Base-by-base conservation (phyloP, 805 yeast species). In the Cyberlindnera mycetangii region DNA sequence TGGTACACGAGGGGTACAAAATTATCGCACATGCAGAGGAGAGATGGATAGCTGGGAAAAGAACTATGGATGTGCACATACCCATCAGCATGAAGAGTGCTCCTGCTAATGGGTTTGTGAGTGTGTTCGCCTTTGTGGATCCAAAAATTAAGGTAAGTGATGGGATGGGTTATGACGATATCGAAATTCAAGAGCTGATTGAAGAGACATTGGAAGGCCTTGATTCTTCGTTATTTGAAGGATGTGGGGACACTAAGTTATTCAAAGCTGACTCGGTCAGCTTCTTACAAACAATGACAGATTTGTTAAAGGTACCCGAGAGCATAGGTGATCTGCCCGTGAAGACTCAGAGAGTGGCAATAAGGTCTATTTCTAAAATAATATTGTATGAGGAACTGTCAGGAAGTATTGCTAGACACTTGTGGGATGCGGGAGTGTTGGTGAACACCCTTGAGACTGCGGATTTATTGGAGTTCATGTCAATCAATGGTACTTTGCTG, bases 391-490 rank as follows among this genome's bases (percentile, higher is more conserved):
- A 71, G 44, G 73, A 71, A 37, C 49, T 66, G 0, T 69, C 72
- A 2, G 63, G 69, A 31, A 66, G 62, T 40, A 66, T 71, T 22
- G 75, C 74, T 14, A 54, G 71, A 30, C 74, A 71, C 46, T 45
- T 71, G 17, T 71, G 75, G 75, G 72, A 69, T 47, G 70, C 68
- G 7, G 72, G 70, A 2, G 51, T 65, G 5, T 24, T 55, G 11
- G 38, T 60, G 8, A 53, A 49, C 37, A 44, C 42, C 14, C 16
- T 55, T 7, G 16, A 45, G 2, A 25, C n/a, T 11, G 24, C 18
- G 2, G 39, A 49, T 15, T 25, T 58, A 5, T 9, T 44, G 4
- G 18, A 45, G 2, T 46, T 56, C n/a, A n/a, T 49, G 6, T 40
- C 46, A 8, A 11, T 19, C 3, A 36, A 45, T 4, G 17, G 20